A percentile compares a stretch with the other conserved stretches of the same genome.
These are phyloP conservation scores for Tubosaeta sp. DNA, from an alignment of 768 basidiomycete species.

Conservation along the genomic window DNA sequence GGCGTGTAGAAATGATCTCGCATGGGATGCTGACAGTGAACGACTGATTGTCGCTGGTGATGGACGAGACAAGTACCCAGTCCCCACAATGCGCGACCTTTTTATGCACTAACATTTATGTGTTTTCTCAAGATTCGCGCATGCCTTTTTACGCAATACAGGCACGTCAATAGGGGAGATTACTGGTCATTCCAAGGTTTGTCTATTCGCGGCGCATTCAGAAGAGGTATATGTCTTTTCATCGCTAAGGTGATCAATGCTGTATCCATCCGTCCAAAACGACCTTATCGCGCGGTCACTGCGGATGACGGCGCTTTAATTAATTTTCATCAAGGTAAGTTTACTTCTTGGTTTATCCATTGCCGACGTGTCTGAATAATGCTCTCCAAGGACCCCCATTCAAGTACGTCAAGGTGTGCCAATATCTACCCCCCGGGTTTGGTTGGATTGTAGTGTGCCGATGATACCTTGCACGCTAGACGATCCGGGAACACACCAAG, in stretches of 20 bases:
- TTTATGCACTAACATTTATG: not conserved
- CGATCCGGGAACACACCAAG: constrained; percentile 83
- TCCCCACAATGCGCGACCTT: not conserved
- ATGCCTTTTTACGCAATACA: constrained; percentile 78
- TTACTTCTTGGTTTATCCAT: not conserved
- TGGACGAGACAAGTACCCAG: constrained; percentile 72
- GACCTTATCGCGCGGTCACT: constrained; percentile 89
- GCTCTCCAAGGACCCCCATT: constrained; percentile 63
- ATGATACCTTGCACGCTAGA: constrained; percentile 35
- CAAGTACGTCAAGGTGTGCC: constrained; percentile 75
- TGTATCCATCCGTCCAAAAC: constrained; percentile 79
- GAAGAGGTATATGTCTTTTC: not conserved
- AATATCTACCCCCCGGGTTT: not conserved
- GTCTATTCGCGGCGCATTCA: not conserved
- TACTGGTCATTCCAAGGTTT: constrained; percentile 82
- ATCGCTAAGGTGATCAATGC: constrained; percentile 70
- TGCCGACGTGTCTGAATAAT: not conserved
- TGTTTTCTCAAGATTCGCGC: constrained; percentile 56
- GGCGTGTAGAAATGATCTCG: constrained; percentile 76
- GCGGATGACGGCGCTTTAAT: constrained; percentile 81
- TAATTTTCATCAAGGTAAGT: constrained; percentile 73
- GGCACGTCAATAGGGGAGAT: constrained; percentile 88
- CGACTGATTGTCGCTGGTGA: constrained; percentile 94
- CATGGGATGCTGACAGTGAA: constrained; percentile 96
- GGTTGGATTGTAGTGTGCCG: not conserved